Evolutionary conservation across 108 stramenopile genomes (phyloP).

Genomic region (Cyclotella kingstonii): DNA sequence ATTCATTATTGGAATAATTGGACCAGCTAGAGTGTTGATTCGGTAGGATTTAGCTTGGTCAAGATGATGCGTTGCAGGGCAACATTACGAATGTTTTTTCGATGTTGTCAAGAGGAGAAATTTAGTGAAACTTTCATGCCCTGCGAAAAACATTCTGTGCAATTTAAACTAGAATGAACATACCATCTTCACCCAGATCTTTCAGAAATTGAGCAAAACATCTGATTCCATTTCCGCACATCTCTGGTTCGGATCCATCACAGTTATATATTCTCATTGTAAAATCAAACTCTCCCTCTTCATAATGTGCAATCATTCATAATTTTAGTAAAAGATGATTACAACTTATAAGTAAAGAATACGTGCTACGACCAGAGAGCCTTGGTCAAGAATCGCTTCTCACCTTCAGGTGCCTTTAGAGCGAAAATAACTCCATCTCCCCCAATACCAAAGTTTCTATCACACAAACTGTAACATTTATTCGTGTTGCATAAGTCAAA

Average conservation of each 20-base stretch:
- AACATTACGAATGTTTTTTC: not conserved
- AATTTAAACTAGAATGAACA: constrained; percentile 9
- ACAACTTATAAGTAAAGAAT: not conserved
- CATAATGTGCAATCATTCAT: constrained; percentile 9
- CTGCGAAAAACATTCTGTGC: no score
- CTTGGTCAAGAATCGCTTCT: no score
- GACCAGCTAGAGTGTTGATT: constrained; percentile 91
- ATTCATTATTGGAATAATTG: constrained; percentile 91
- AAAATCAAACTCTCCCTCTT: constrained; percentile 82
- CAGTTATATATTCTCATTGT: constrained; percentile 97
- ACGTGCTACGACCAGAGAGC: no score
- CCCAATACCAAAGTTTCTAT: constrained; percentile 94
- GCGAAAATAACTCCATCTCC: constrained; percentile 99
- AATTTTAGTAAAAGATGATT: not conserved
- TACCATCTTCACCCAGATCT: constrained; percentile 84
- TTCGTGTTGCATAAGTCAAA: not conserved
- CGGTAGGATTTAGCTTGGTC: constrained; percentile 71
- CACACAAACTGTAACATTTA: constrained; percentile 56
- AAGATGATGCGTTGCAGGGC: not conserved
- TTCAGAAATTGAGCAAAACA: constrained; percentile 93
- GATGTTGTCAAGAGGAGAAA: no score
- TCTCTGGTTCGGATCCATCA: constrained; percentile 94
- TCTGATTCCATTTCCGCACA: constrained; percentile 99
- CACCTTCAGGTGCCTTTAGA: constrained; percentile 69
- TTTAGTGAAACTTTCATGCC: no score